Evolutionary conservation across 106 monocot species (phyloP), one percentile per base, ranked within the genome.

Genomic region (Alisma plantagoaquatica): DNA sequence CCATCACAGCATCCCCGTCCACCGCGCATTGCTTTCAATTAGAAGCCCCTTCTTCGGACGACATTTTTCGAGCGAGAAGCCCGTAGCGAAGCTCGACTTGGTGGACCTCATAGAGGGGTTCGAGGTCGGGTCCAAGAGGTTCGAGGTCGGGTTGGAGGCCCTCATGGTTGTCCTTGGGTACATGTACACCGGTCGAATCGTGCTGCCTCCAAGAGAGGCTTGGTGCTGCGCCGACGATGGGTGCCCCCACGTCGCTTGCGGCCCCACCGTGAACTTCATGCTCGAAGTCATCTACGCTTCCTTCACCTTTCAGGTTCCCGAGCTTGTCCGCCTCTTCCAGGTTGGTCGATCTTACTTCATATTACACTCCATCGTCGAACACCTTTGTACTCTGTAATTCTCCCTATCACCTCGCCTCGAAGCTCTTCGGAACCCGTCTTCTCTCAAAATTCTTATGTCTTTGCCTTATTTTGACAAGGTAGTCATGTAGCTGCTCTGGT

Each of bases 241-340:
- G 49, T 62, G 62, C 50, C 12, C 18, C 2, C 62, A 62, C 28
- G 33, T 49, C 12, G 62, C 27, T 1, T 62, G 62, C 49, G 31
- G 62, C 11, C 62, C 62, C 2, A 49, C 30, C 2, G 62, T 62
- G 27, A 49, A 62, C n/a, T 62, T 62, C 31, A 33, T 62, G 62
- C 46, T 62, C 19, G 19, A 62, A 33, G 49, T 50, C 21, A 19
- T 62, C 23, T 50, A 33, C 29, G 29, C 50, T 35, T 62, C 49
- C 12, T 50, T 21, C 29, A 33, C 46, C 10, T 62, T 62, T 33
- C 49, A 62, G 49, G 35, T 62, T n/a, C 16, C 20, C 33, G 62
- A 62, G 49, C 62, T 62, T 19, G 62, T 62, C 15, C 32, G 16
- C 27, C 62, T 49, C 47, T 62, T 62, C 22, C 62, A 62, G 62